Evolutionary conservation across 768 basidiomycete genomes (phyloP), one percentile per base, ranked within the genome.

Genomic region (Kwoniella heveanensis): DNA sequence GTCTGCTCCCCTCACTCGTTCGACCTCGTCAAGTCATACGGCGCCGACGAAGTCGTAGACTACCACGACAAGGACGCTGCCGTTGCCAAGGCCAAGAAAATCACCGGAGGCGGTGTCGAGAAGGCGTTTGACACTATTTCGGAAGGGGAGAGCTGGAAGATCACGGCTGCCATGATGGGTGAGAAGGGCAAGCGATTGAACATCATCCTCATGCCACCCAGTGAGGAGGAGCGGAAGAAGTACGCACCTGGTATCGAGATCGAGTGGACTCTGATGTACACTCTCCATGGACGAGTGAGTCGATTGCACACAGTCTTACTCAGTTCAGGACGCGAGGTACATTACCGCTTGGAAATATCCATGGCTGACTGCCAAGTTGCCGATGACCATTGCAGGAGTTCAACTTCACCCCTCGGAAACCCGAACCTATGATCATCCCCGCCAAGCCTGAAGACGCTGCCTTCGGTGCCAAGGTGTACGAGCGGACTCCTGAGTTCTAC

Each of bases 11-110:
- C 74, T 7, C 71, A 71, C 48, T 80, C 81, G 62, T 76, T 72
- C 64, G 77, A 74, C 12, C 75, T 82, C 22, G 70, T 81, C 57
- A 80, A 78, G 66, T 68, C 74, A 0, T 74, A 81, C 49, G 76
- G 82, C 22, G 82, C 82, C 12, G 75, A 79, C 47, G 77, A 69
- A 19, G 80, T 81, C 21, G 82, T 83, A 48, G 85, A 86, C 74
- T 77, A 77, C 60, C 61, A 68, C 39, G 60, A 69, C 49, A 58
- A 51, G 13, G 68, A 69, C 22, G 54, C 59, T 19, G 55, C 66
- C 27, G 27, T 64, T 44, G 37, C 60, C 25, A 44, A 69, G 36
- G 70, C 73, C 51, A 61, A 60, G 56, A 24, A 54, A 36, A 64
- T 74, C 51, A 66, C 75, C 9, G 65, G 62, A 27, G 70, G 68